These are phyloP conservation scores for Piper longum DNA, from an alignment of 164 flowering plant species.

Conservation along the genomic window DNA sequence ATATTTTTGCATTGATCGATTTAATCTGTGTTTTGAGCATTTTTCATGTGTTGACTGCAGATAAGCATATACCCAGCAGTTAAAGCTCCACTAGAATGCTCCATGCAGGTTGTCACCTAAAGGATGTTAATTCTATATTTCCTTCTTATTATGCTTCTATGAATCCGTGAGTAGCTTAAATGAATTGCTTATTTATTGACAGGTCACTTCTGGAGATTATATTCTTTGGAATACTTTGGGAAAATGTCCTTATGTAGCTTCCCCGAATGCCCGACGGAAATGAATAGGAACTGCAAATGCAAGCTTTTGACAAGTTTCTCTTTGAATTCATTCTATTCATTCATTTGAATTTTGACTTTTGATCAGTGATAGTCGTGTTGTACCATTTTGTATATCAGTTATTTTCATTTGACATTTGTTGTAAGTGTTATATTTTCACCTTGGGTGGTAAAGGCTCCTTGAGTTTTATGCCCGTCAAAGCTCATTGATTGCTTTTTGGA, in stretches of 20 bases:
- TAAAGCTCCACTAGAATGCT: slow-evolving; percentile 76
- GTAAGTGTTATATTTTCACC: too few species aligned
- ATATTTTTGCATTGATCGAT: too few species aligned
- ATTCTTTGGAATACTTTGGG: slow-evolving; percentile 99
- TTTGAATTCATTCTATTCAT: neutral
- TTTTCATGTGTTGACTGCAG: slow-evolving; percentile 27
- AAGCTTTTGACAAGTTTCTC: neutral
- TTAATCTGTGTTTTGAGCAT: too few species aligned
- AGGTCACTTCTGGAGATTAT: slow-evolving; percentile 85
- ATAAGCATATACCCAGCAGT: slow-evolving; percentile 86
- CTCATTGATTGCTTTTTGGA: too few species aligned
- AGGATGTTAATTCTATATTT: neutral
- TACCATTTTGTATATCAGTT: too few species aligned
- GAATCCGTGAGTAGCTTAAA: neutral
- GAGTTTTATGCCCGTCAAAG: too few species aligned
- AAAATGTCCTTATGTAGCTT: slow-evolving; percentile 59
- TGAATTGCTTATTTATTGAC: neutral
- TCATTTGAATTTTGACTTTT: neutral
- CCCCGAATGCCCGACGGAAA: slow-evolving; percentile 8
- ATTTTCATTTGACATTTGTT: too few species aligned
- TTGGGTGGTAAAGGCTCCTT: too few species aligned
- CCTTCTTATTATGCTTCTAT: neutral
- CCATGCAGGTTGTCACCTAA: slow-evolving; percentile 46
- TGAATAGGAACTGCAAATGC: neutral
- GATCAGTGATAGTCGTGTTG: too few species aligned